Percentiles rank a stretch among this genome's conserved stretches.
Conservation (phyloP, 148 eudicot species). For the Oxyria digyna region DNA sequence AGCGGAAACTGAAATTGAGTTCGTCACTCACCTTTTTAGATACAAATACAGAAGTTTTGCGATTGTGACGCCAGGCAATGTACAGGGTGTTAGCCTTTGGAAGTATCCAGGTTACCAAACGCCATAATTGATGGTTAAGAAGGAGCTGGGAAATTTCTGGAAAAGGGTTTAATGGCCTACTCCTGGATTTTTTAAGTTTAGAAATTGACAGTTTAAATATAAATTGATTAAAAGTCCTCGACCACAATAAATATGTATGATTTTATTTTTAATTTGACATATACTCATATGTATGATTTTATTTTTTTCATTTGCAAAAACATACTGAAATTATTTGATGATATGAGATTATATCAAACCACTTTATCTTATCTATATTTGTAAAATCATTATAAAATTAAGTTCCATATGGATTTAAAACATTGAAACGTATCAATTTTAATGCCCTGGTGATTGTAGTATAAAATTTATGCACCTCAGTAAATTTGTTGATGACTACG, state of each 20-base stretch:
- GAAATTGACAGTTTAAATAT: background rate
- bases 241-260: background rate
- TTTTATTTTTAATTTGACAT: too few species aligned
- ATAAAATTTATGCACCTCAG: too few species aligned
- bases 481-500: too few species aligned
- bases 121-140: constrained; percentile 3
- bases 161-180: background rate
- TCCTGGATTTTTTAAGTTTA: background rate
- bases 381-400: too few species aligned
- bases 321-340: too few species aligned
- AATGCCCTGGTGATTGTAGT: too few species aligned
- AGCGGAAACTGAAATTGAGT: background rate
- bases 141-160: background rate
- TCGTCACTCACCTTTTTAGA: background rate
- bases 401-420: too few species aligned
- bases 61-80: constrained; percentile 1
- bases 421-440: too few species aligned
- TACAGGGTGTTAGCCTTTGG: constrained; percentile 3
- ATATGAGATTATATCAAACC: too few species aligned
- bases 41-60: background rate
- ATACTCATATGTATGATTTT: too few species aligned
- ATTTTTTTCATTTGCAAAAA: too few species aligned
- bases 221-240: background rate
- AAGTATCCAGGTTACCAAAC: constrained; percentile 2
- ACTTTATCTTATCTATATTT: too few species aligned